A percentile compares a stretch with the other conserved stretches of the same genome.
Conservation (phyloP, 2,329 filamentous ascomycete species). For the Hypoxylon sp. region DNA sequence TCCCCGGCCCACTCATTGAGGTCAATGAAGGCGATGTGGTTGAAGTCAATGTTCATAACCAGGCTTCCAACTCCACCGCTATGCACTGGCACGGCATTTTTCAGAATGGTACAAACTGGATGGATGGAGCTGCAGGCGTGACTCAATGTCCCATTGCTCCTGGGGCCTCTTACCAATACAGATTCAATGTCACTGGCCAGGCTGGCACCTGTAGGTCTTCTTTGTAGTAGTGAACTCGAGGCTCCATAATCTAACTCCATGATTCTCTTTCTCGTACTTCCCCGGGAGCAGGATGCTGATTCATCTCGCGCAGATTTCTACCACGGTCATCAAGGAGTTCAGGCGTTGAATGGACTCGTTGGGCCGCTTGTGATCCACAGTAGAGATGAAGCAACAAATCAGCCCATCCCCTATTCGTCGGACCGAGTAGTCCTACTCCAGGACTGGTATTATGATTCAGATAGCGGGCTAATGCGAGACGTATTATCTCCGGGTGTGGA, state of each 20-base stretch:
- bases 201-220: conserved; percentile 57
- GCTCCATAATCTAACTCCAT: neutral
- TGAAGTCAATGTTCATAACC: conserved; percentile 78
- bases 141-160: conserved; percentile 78
- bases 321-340: conserved; percentile 69
- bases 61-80: conserved; percentile 74
- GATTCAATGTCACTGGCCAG: conserved; percentile 72
- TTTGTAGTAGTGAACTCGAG: neutral
- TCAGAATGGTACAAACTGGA: conserved; percentile 80
- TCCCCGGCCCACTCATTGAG: conserved; percentile 80
- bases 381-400: conserved; percentile 65
- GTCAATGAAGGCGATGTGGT: conserved; percentile 81
- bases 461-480: conserved; percentile 57
- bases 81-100: conserved; percentile 86
- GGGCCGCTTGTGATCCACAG: conserved; percentile 76
- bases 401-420: conserved; percentile 66
- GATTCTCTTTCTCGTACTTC: neutral
- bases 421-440: conserved; percentile 76
- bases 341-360: conserved; percentile 77
- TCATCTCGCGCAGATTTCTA: conserved; percentile 54
- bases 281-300: conserved; percentile 39
- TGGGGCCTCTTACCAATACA: conserved; percentile 74
- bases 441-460: conserved; percentile 77
- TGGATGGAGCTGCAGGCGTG: conserved; percentile 80
- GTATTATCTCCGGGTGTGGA: conserved; percentile 61